These are phyloP conservation scores for Mycena metata DNA, from an alignment of 768 basidiomycete genomes.

Conservation along the genomic window DNA sequence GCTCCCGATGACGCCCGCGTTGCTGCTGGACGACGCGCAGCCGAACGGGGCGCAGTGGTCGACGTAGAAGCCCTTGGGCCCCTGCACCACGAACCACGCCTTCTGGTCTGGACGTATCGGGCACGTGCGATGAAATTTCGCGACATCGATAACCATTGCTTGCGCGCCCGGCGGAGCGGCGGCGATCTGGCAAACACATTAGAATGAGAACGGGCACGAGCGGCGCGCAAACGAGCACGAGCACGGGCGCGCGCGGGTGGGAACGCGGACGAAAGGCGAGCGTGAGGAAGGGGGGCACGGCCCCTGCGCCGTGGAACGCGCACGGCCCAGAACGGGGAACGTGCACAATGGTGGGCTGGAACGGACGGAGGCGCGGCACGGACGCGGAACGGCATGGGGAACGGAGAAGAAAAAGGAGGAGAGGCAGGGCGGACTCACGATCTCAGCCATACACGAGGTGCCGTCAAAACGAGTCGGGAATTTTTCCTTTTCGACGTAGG, in stretches of 20 bases:
- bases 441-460: conserved; percentile 25
- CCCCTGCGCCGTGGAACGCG: too few relatives aligned
- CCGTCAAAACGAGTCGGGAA: conserved; percentile 37
- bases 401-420: too few relatives aligned
- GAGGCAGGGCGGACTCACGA: conserved; percentile 33
- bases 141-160: conserved; percentile 43
- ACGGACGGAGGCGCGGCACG: too few relatives aligned
- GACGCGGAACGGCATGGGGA: too few relatives aligned
- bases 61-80: conserved; percentile 43
- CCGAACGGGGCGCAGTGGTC: conserved; percentile 51
- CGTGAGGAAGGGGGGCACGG: too few relatives aligned
- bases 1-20: conserved; percentile 48
- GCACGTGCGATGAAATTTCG: conserved; percentile 51
- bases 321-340: too few relatives aligned
- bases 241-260: too few relatives aligned
- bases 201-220: too few relatives aligned
- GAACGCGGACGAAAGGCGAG: too few relatives aligned
- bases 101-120: conserved; percentile 51
- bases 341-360: too few relatives aligned
- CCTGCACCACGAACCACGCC: conserved; percentile 48
- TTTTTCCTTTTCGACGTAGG: conserved; percentile 33
- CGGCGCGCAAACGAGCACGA: too few relatives aligned
- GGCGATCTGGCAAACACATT: conserved; percentile 22
- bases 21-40: conserved; percentile 45
- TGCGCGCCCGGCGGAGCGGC: conserved; percentile 9